Base-by-base conservation (phyloP, 1,284 basidiomycete genomes). In the Trichosporon sp. region DNA sequence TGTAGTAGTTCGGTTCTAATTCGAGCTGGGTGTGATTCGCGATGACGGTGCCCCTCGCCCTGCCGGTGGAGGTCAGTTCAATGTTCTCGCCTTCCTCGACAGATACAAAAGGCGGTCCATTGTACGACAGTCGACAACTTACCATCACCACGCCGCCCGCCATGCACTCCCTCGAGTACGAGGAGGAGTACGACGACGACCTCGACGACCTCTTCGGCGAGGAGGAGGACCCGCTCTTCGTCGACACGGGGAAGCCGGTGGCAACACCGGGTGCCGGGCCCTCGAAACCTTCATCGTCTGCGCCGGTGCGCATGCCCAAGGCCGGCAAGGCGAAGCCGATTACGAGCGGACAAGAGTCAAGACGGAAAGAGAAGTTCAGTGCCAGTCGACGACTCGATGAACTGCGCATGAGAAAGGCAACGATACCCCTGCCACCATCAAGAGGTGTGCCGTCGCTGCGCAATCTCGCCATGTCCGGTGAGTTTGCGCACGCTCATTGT, bases 161-260 rank as follows among this genome's bases (percentile, higher is more conserved):
- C 12, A 75, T 75, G 74, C 66, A 68, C 56, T 35, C 63, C n/a
- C 75, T 76, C 16, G 78, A 77, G 65, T 79, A 79, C 66, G 78
- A 70, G 37, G 81, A 79, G 32, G 77, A 79, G 61, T 71, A 72
- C 38, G 78, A 76, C 16, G 76, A 79, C 46, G 79, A 76, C 12
- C 51, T 40, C 31, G 70, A 70, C 66, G 75, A 77, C 63, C 73
- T 82, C 16, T 81, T 82, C 64, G 79, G 77, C 3, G 78, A 80
- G 10, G 51, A 65, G 32, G 19, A 54, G 26, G 66, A 66, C 21
- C 43, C 70, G 19, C n/a, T 69, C 31, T 69, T 69, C 63, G 48
- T 38, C 26, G 69, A 74, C 64, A 66, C 66, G 3, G 51, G 70
- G 2, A 51, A 32, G 11, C 68, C 73, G 5, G 56, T 74, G 5